Percentiles rank a stretch among this genome's conserved stretches.
Conservation (phyloP, 2,329 filamentous ascomycete species). For the Chalaropsis ovoidea region DNA sequence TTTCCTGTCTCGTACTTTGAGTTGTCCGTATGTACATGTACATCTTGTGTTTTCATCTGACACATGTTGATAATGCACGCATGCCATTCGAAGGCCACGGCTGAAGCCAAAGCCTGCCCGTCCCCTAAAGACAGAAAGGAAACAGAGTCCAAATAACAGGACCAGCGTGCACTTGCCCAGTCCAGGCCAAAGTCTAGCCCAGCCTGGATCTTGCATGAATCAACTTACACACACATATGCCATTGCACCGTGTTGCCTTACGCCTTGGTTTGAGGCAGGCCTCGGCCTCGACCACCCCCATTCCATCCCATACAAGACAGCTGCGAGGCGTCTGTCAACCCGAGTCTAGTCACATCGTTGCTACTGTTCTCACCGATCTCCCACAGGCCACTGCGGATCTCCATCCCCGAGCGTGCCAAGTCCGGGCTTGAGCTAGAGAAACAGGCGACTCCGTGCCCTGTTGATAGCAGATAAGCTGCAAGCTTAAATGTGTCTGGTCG, state of each 20-base stretch:
- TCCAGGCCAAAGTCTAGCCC: background rate
- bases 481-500: slow-evolving; percentile 7
- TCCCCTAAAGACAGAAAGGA: too few species aligned
- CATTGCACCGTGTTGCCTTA: background rate
- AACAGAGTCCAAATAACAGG: background rate
- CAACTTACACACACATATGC: background rate
- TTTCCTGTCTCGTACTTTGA: background rate
- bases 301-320: background rate
- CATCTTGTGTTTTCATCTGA: too few species aligned
- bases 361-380: background rate
- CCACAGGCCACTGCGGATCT: slow-evolving; percentile 1
- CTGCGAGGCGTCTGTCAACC: background rate
- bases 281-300: background rate
- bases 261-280: background rate
- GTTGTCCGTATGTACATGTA: too few species aligned
- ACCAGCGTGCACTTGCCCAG: background rate
- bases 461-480: slow-evolving; percentile 5
- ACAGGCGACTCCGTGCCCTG: slow-evolving; percentile 14
- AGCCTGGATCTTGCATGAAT: background rate
- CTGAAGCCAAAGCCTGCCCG: background rate
- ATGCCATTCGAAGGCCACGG: too few species aligned
- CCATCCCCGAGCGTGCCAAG: background rate
- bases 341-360: background rate
- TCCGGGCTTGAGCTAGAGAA: slow-evolving; percentile 8
- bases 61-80: too few species aligned